phyloP scores from a whole-genome alignment of 208 protist species.

The Trypanosoma boissoni region DNA sequence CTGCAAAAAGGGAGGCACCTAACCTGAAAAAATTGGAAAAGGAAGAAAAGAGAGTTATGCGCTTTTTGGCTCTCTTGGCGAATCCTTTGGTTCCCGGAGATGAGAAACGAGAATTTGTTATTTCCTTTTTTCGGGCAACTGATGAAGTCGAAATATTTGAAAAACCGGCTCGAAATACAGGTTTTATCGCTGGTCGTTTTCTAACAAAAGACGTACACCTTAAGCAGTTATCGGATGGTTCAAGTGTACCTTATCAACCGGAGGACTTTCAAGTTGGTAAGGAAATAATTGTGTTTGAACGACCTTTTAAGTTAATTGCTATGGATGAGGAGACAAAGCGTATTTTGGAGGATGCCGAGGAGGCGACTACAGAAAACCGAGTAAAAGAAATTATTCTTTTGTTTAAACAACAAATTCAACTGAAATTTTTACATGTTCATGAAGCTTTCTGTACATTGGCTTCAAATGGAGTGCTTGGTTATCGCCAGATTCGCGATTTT shows the following conservation, averaged over 20 bases:
- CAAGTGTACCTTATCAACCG: slow-evolving; percentile 54
- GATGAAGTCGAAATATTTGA: slow-evolving; percentile 88
- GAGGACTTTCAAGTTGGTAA: slow-evolving; percentile 78
- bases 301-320: slow-evolving; percentile 67
- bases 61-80: slow-evolving; percentile 63
- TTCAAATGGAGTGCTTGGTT: slow-evolving; percentile 72
- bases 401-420: slow-evolving; percentile 78
- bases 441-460: slow-evolving; percentile 78
- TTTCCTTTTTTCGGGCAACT: slow-evolving; percentile 88
- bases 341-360: slow-evolving; percentile 67
- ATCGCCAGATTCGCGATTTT: slow-evolving; percentile 79
- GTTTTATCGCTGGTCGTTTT: slow-evolving; percentile 89
- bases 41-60: slow-evolving; percentile 83
- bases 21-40: slow-evolving; percentile 65
- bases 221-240: slow-evolving; percentile 64
- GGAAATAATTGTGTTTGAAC: slow-evolving; percentile 65
- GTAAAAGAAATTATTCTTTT: slow-evolving; percentile 71
- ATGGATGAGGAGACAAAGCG: slow-evolving; percentile 68
- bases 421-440: slow-evolving; percentile 67
- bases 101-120: slow-evolving; percentile 76
- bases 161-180: slow-evolving; percentile 75
- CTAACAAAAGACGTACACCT: slow-evolving; percentile 74
- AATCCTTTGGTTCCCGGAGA: slow-evolving; percentile 71
- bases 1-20: slow-evolving; percentile 51
- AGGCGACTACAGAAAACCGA: slow-evolving; percentile 45